Evolutionary conservation across 2,329 filamentous ascomycete genomes (phyloP), one percentile per base, ranked within the genome.

Genomic region (Davidsoniella neocaledoniae): DNA sequence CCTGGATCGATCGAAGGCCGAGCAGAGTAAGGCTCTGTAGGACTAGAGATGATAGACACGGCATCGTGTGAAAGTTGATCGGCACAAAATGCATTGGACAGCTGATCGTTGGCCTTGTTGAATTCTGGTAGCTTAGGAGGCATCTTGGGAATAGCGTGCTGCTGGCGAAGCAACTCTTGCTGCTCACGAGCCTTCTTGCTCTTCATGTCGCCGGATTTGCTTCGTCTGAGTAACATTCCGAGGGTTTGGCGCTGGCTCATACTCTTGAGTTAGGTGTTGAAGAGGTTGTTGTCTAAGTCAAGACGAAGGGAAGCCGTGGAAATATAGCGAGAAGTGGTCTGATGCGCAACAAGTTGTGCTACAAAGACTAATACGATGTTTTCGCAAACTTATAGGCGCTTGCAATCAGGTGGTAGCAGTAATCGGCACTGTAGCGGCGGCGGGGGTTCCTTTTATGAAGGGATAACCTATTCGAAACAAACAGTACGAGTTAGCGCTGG

Each of bases 201-300:
- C 57, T 75, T 76, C 52, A 83, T 62, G 56, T 84, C 79, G 53
- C 73, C 74, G 52, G 79, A 83, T 61, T 83, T 83, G 61, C 74
- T 74, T 57, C 80, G 76, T 64, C 78, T 73, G 55, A 83, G 71
- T 60, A 84, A 73, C 64, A 74, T 73, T 58, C 70, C 69, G 65
- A 74, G 66, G 58, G 68, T 72, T 56, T 70, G 60, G 49, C 62
- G 59, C 46, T 60, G 58, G 58, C 63, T 66, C 61, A 66, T 68
- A 17, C 46, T 53, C 21, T 33, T 12, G 10, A 10, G 26, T 12
- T 33, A 33, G 5, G 23, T 43, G 10, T 23, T 29, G 19, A 3
- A 41, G 23, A 26, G 37, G 33, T 14, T 21, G 21, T 21, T 21
- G 6, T 21, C 16, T 37, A 37, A 12, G 6, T 5, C n/a, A 19